Percentiles rank a stretch among this genome's conserved stretches.
Evolutionary conservation across 2,329 filamentous ascomycete species (phyloP).

Genomic region (Epichloe glyceriae): DNA sequence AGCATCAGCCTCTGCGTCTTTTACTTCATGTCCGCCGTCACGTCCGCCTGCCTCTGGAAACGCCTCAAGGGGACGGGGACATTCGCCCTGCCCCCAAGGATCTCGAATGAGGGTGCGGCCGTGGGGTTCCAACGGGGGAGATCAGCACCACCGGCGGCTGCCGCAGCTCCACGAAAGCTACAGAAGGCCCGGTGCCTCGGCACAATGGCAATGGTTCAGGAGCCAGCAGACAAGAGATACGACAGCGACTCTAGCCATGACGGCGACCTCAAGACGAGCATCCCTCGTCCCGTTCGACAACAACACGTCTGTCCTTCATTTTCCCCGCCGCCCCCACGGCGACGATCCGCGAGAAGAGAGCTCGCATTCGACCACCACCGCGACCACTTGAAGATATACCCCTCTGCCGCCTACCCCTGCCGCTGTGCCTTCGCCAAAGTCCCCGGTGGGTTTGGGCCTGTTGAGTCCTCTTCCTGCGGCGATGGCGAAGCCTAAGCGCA

Average conservation of each 20-base stretch:
- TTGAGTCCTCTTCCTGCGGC: slow-evolving; percentile 6
- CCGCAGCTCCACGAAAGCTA: slow-evolving; percentile 8
- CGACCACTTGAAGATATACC: slow-evolving; percentile 15
- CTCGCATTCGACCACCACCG: slow-evolving; percentile 11
- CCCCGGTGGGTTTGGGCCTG: slow-evolving; percentile 1
- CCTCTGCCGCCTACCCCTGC: slow-evolving; percentile 14
- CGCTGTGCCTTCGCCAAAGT: slow-evolving; percentile 6
- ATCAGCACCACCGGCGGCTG: background rate
- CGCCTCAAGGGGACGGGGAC: slow-evolving; percentile 31
- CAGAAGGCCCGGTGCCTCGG: slow-evolving; percentile 22
- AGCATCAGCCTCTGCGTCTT: slow-evolving; percentile 65
- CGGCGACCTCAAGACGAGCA: slow-evolving; percentile 16
- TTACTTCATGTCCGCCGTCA: slow-evolving; percentile 50
- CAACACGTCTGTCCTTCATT: slow-evolving; percentile 14
- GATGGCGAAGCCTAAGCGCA: slow-evolving; percentile 24
- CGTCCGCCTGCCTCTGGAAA: slow-evolving; percentile 49
- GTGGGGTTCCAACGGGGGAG: slow-evolving; percentile 21
- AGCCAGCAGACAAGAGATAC: slow-evolving; percentile 16
- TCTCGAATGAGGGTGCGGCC: slow-evolving; percentile 37
- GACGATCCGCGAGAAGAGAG: slow-evolving; percentile 13
- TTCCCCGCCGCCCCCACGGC: slow-evolving; percentile 22
- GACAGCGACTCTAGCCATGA: slow-evolving; percentile 20
- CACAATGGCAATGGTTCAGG: slow-evolving; percentile 22
- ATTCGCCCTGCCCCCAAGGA: slow-evolving; percentile 29
- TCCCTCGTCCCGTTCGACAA: slow-evolving; percentile 7